These are phyloP conservation scores for Nicotiana paniculata DNA, from an alignment of 257 asterid species.

Conservation along the genomic window DNA sequence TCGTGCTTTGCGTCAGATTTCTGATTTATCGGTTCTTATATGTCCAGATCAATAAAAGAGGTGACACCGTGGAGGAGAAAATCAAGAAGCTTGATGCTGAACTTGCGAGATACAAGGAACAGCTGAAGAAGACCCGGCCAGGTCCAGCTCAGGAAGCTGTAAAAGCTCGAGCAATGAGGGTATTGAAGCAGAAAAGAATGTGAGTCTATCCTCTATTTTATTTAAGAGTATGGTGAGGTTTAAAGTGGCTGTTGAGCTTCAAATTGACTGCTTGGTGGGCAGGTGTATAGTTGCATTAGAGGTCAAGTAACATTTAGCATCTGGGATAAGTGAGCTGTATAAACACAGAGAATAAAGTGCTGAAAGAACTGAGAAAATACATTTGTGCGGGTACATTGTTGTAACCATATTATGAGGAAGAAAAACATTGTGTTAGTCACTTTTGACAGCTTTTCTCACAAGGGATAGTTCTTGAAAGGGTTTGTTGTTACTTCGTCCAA, in stretches of 20 bases:
- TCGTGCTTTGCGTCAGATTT: neutral
- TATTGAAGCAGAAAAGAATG: slow-evolving; percentile 93
- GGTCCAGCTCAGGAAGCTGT: slow-evolving; percentile 99
- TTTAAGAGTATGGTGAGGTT: neutral
- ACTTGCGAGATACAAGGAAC: slow-evolving; percentile 69
- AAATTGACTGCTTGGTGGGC: neutral
- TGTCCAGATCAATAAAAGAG: slow-evolving; percentile 80
- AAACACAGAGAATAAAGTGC: neutral
- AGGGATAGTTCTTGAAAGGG: neutral
- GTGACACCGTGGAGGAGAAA: slow-evolving; percentile 85
- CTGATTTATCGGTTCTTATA: neutral
- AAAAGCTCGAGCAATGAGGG: slow-evolving; percentile 96
- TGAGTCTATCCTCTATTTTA: slow-evolving; percentile 25
- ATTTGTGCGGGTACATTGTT: neutral
- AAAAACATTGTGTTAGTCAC: neutral
- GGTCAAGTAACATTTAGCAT: neutral
- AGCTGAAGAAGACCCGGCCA: slow-evolving; percentile 87
- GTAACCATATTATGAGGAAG: neutral
- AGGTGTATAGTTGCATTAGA: neutral
- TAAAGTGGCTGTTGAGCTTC: neutral
- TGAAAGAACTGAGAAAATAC: neutral
- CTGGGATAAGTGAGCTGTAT: neutral
- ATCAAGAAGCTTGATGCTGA: slow-evolving; percentile 81
- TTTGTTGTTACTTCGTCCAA: neutral
- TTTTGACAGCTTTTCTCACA: neutral